Conservation (phyloP, 2,329 filamentous ascomycete species). For the Fusarium sp. region DNA sequence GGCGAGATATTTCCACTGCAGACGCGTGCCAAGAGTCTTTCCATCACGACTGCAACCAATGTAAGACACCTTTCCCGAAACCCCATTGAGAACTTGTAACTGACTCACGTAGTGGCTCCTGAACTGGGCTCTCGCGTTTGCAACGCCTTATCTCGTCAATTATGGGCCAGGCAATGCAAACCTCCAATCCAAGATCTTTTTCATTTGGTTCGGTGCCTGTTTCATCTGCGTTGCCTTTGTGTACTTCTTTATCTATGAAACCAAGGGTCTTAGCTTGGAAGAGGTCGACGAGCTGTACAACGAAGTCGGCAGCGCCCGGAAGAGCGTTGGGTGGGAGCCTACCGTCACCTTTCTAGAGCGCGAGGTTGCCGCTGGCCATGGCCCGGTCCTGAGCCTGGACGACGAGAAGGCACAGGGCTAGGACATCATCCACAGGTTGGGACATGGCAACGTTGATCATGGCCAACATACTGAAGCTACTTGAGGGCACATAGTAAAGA, state of each 20-base stretch:
- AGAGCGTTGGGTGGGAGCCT: conserved; percentile 46
- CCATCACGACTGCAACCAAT: conserved; percentile 78
- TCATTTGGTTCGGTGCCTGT: conserved; percentile 73
- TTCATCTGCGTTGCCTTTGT: conserved; percentile 66
- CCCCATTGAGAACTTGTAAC: not conserved
- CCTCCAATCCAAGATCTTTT: conserved; percentile 66
- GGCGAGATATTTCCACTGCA: conserved; percentile 78
- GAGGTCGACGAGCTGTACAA: conserved; percentile 76
- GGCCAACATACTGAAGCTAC: not conserved
- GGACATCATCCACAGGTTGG: not conserved
- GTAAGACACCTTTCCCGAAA: not conserved
- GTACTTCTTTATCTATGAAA: conserved; percentile 75
- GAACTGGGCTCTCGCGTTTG: conserved; percentile 78
- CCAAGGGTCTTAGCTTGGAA: conserved; percentile 79
- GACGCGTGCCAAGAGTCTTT: conserved; percentile 72
- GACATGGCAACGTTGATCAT: not conserved
- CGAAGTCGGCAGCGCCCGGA: conserved; percentile 56
- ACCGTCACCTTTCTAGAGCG: not conserved
- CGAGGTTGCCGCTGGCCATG: not conserved
- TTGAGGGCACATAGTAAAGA: not conserved
- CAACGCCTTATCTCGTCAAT: conserved; percentile 85
- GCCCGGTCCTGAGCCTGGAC: not conserved
- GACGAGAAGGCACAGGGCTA: not conserved
- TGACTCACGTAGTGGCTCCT: conserved; percentile 64
- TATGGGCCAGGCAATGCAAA: conserved; percentile 57